Base-by-base conservation (phyloP, 768 basidiomycete genomes). In the Psilocybe sp. region DNA sequence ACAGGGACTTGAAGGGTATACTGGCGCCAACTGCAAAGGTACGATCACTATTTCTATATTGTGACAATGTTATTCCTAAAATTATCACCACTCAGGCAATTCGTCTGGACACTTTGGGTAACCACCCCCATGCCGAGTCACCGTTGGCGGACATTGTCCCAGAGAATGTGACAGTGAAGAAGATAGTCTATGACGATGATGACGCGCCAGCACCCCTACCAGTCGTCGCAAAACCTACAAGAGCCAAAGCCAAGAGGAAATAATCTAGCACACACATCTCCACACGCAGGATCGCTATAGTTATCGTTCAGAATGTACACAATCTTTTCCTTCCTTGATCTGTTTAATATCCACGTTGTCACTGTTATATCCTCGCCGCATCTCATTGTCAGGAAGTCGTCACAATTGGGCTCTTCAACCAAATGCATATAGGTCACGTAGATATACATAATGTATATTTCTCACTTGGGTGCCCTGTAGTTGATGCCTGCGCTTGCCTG, bases 141-240 rank as follows among this genome's bases (percentile, higher is more conserved):
- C 83, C 85, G 1, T 65, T 84, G 19, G 63, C 69, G 44, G 78
- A 85, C 33, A 71, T 91, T 31, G 72, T 77, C 18, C 71, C 73
- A 19, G 87, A 91, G 64, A 82, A 81, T 44, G 67, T 92, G 45
- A 69, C 80, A 45, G 83, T 92, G 36, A 87, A 89, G 70, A 90
- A 81, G 62, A 89, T 83, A 64, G 78, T 92, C 15, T 92, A 91
- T 51, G 88, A 91, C 54, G 81, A 83, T 50, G 90, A 92, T 57
- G 58, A 76, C 3, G 75, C 77, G 46, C 59, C 64, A 46, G 66
- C 59, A 23, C 54, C 60, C 9, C 57, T 18, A 54, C 57, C 43
- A 56, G 63, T 44, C 48, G 69, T 44, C 56, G 68, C 36, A 33
- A 84, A 82, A 67, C 73, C 72, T 53, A 87, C 85, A 14, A 76